Conservation (phyloP, 306 rosid genomes). For the Prunus armeniaca region DNA sequence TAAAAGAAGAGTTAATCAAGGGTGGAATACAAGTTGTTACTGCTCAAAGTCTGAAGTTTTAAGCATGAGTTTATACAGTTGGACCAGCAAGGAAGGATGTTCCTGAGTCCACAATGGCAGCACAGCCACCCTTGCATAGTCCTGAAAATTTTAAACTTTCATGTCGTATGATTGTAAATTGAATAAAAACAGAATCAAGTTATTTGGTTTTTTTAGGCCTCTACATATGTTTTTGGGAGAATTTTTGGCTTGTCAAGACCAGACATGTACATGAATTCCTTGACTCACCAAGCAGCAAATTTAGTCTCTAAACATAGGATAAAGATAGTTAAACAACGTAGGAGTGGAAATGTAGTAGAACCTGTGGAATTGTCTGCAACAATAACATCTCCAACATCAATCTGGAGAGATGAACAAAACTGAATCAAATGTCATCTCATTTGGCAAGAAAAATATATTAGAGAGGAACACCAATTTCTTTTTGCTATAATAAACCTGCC, state of each 20-base stretch:
- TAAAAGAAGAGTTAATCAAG: constrained; percentile 25
- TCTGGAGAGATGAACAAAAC: constrained; percentile 39
- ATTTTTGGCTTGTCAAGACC: constrained; percentile 1
- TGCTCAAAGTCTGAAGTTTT: constrained; percentile 12
- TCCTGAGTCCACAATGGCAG: constrained; percentile 71
- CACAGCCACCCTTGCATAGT: constrained; percentile 51
- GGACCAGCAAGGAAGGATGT: constrained; percentile 73
- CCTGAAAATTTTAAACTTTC: constrained; percentile 39
- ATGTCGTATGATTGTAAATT: not conserved
- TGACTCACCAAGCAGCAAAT: not conserved
- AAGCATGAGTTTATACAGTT: constrained; percentile 44
- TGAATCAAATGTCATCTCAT: constrained; percentile 12
- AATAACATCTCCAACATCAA: constrained; percentile 60
- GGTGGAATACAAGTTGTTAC: not conserved
- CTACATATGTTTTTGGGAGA: not conserved
- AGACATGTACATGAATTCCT: not conserved
- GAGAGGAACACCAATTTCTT: constrained; percentile 10
- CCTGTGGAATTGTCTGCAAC: constrained; percentile 65
- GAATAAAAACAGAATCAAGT: constrained; percentile 1
- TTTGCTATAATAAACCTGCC: constrained; percentile 52
- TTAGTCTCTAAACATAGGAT: constrained; percentile 5
- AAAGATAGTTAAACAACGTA: constrained; percentile 3
- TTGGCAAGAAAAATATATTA: constrained; percentile 19
- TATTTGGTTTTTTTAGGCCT: not conserved
- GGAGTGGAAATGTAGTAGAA: constrained; percentile 18